Conservation (phyloP, 768 basidiomycete genomes). For the Trametes elegans region DNA sequence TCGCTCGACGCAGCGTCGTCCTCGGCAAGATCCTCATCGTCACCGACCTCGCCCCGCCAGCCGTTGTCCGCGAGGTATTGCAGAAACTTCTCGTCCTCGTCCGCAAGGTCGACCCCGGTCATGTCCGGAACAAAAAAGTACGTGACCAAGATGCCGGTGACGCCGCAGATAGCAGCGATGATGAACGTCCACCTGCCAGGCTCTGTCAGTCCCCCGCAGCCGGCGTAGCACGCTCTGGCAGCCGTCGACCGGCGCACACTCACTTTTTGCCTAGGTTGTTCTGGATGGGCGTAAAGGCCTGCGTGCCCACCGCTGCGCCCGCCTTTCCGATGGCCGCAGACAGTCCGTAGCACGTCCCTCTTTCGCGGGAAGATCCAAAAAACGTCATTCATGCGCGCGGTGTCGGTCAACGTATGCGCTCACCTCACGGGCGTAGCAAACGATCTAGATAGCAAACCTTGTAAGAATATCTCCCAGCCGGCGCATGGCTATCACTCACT, state of each 20-base stretch:
- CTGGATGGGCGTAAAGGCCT: conserved; percentile 69
- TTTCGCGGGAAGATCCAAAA: conserved; percentile 18
- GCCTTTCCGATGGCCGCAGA: conserved; percentile 68
- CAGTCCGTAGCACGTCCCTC: conserved; percentile 69
- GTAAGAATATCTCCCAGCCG: neutral
- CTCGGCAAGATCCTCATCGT: conserved; percentile 38
- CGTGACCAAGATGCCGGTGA: conserved; percentile 59
- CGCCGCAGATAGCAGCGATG: conserved; percentile 65
- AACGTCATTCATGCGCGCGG: neutral
- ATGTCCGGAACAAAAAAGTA: conserved; percentile 69
- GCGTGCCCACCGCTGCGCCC: conserved; percentile 71
- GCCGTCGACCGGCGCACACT: conserved; percentile 17
- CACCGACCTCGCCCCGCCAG: conserved; percentile 64
- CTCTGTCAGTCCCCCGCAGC: neutral
- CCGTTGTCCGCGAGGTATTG: conserved; percentile 59
- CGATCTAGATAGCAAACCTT: conserved; percentile 40
- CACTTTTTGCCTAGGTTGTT: conserved; percentile 63
- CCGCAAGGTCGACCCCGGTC: conserved; percentile 63
- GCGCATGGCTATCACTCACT: conserved; percentile 40
- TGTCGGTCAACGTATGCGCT: neutral
- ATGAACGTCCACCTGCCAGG: conserved; percentile 60
- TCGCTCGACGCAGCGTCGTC: conserved; percentile 22
- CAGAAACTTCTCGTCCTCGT: conserved; percentile 63
- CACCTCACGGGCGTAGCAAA: conserved; percentile 65
- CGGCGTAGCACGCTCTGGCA: neutral